Evolutionary conservation across 192 early-diverging fungal genomes (phyloP), one percentile per base, ranked within the genome.

Genomic region (Dissophora globulifera): DNA sequence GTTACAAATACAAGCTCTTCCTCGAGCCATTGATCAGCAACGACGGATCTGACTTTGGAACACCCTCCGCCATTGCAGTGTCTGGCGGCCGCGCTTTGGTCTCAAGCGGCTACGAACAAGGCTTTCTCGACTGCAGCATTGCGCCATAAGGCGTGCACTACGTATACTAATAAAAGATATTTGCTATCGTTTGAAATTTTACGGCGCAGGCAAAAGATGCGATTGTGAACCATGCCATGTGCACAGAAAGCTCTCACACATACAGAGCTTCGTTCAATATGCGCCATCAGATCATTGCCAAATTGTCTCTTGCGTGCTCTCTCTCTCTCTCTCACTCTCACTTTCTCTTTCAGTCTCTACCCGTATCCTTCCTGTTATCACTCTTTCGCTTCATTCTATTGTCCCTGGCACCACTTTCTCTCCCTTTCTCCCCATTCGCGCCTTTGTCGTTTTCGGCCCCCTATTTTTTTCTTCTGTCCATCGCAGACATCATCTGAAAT

Each of bases 21-120:
- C 16, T 76, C 19, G 72, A 76, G 72, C 58, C 58, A 11, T 9
- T 62, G 32, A 61, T 76, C 58, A 55, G 42, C 16, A 41, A 76
- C 23, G 72, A 76, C 40, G 72, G 72, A n/a, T 43, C 32, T 23
- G 72, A 76, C 13, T 76, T 76, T 57, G 72, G 72, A 23, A 17
- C 72, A 7, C 72, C 72, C 8, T 66, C 62, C 1, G 72, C 72
- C 2, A 62, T 76, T 41, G 72, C 72, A 8, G 45, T 54, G 2
- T 20, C 43, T 19, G 35, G 45, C 6, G 52, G 62, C 47, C 57
- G 72, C n/a, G 58, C 50, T 20, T 52, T 76, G 42, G 52, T 76
- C 38, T 56, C 72, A 13, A 66, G 72, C 50, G 51, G 61, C 29
- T 76, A 67, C 47, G 63, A 66, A 20, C n/a, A 66, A 1, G 63